Base-by-base conservation (phyloP, 192 early-diverging fungal species). In the Geosiphon pyriformis region DNA sequence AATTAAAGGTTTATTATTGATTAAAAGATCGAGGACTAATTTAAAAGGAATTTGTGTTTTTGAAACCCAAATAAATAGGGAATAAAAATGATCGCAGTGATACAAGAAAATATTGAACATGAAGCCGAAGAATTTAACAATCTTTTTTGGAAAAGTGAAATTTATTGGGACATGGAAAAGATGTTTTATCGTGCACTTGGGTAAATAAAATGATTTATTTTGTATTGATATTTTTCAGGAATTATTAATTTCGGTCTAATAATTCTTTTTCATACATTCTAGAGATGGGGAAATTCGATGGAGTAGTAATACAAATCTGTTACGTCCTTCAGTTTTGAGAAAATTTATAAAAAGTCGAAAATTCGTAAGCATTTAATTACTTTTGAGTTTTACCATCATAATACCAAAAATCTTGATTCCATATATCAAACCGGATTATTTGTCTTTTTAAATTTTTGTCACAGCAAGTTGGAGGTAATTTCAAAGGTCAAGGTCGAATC, bases 401-500 rank as follows among this genome's bases (percentile, higher is more conserved):
- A 6, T 42, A n/a, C n/a, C n/a, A n/a, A n/a, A n/a, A 42, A 42
- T 42, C 6, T 10, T 42, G 37, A 10, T 42, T 42, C 37, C 6
- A 42, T 42, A 42, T 42, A 42, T 10, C n/a, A n/a, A n/a, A n/a
- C n/a, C n/a, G n/a, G n/a, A n/a, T n/a, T n/a, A n/a, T n/a, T n/a
- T n/a, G n/a, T n/a, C n/a, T n/a, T n/a, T n/a, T n/a, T n/a, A 70
- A 69, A 12, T 74, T 72, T 60, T 65, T 67, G 18, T 18, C 33
- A 22, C 65, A 73, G 22, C 75, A 72, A 0, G 74, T 77, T 32
- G 51, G 55, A 48, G 76, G 80, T 27, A 78, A 81, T 54, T 72
- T 77, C 59, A 72, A 71, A 10, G 80, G 80, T 20, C 72, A 81
- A 3, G 80, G 80, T 61, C 67, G 71, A 20, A 75, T 76, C 59